Base-by-base conservation (phyloP, 805 yeast genomes). In the Teunomyces kruisii region DNA sequence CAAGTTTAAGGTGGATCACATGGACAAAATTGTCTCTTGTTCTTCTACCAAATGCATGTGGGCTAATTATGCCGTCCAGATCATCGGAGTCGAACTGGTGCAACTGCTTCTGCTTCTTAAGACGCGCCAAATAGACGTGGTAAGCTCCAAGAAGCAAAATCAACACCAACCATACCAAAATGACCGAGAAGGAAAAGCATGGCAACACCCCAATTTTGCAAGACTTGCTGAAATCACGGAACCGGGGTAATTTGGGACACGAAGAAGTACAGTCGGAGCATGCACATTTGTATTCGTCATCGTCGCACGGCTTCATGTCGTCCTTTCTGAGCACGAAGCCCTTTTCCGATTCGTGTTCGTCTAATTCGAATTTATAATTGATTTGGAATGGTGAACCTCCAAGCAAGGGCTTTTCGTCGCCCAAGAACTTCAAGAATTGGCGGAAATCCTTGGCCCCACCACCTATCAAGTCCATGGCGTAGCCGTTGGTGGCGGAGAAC, bases 301-400 rank as follows among this genome's bases (percentile, higher is more conserved):
- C 91, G 51, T 81, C 77, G 61, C 98, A 92, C 10, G 72, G 57
- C 32, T 56, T 58, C 52, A 77, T 57, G 1, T 48, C 50, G 54
- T 76, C 63, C 32, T 52, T 19, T 43, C 64, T 47, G 42, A 65
- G 52, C 8, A 31, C 30, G 27, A 65, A 47, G 1, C 60, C 65
- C 17, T 28, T 38, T 4, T 52, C 41, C 2, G 13, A 28, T 30
- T 52, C 53, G n/a, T 41, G 40, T 9, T 49, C 41, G 10, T 54
- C 46, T 3, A 50, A 7, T 1, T 69, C 68, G 68, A 81, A 88
- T 2, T 71, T 66, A 62, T 81, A 90, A 60, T 90, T 85, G 49
- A 92, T 91, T 62, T 92, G 98, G 61, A 92, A 89, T 0, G 97
- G 97, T 0, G 96, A 88, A 0, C 99, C 99, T 0, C 98, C 97